Evolutionary conservation across 495 filamentous ascomycete genomes (phyloP), one percentile per base, ranked within the genome.

Genomic region (Aspergillus diversus): DNA sequence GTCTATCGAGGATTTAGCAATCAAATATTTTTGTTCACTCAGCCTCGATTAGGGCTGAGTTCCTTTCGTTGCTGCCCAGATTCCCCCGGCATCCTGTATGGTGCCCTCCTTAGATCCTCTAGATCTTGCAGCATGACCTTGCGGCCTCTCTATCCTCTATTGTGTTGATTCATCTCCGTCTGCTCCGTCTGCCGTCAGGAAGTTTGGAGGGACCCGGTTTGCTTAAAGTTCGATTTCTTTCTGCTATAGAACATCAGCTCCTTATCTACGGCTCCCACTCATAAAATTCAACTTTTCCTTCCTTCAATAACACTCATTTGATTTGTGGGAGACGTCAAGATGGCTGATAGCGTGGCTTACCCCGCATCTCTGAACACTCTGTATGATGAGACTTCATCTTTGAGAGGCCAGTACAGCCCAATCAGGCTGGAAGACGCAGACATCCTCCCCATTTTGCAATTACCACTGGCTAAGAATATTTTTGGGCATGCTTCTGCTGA

Each of bases 401-500:
- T 73, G 21, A 71, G 71, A 31, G 66, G 66, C 31, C 72, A 69
- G 52, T 76, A 76, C 63, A 77, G 80, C 33, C 73, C 75, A 13
- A 63, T 81, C 55, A 71, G 66, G 43, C 65, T 80, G 47, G 68
- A 70, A 33, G 75, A 78, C 33, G 66, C 69, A 13, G 71, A 76
- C 61, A 72, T 76, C 33, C 58, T 75, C 33, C 72, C 73, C 4
- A 69, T 79, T 21, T 59, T 82, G 54, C 69, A 78, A 56, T 64
- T 76, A 56, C 75, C 78, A 13, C 66, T 80, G 7, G 76, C 78
- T 37, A 70, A 74, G 43, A 62, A 63, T 16, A 31, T 82, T 5
- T 68, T 81, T 47, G 79, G 77, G 16, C 71, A 77, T 33, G 63
- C 68, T 54, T 37, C 66, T 8, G 57, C 69, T 0, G 67, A 75